Conservation (phyloP, 106 monocot genomes). For the Dioscorea alata region DNA sequence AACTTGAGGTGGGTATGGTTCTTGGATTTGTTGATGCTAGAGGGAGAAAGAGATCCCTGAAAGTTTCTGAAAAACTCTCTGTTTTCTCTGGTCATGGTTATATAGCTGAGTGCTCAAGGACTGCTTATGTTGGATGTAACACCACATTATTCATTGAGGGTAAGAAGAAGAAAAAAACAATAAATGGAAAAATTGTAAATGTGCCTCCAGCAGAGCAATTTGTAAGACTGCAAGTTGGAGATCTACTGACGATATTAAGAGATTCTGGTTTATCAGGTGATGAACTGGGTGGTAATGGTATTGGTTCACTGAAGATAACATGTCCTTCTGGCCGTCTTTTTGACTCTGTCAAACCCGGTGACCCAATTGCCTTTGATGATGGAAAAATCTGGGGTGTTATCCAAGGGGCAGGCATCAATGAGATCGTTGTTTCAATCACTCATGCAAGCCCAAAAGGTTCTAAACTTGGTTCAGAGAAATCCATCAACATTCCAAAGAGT, state of each 20-base stretch:
- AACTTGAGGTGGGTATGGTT: slow-evolving; percentile 17
- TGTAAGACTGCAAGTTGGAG: slow-evolving; percentile 33
- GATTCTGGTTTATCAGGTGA: not conserved
- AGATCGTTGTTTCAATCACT: slow-evolving; percentile 29
- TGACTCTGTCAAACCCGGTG: slow-evolving; percentile 32
- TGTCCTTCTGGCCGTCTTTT: slow-evolving; percentile 31
- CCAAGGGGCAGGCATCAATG: slow-evolving; percentile 14
- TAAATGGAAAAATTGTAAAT: slow-evolving; percentile 19
- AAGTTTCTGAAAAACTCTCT: slow-evolving; percentile 12
- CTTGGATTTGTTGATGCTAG: slow-evolving; percentile 31
- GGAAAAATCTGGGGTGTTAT: slow-evolving; percentile 37
- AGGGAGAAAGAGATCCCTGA: slow-evolving; percentile 30
- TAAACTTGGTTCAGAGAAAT: slow-evolving; percentile 37
- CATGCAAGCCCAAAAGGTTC: slow-evolving; percentile 39
- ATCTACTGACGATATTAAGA: slow-evolving; percentile 31
- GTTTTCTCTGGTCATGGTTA: slow-evolving; percentile 22
- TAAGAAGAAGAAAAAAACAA: slow-evolving; percentile 15
- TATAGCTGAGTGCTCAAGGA: slow-evolving; percentile 25
- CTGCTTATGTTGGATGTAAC: slow-evolving; percentile 29
- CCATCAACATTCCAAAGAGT: slow-evolving; percentile 48
- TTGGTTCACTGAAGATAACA: slow-evolving; percentile 16
- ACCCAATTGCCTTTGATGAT: slow-evolving; percentile 46
- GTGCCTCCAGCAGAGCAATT: slow-evolving; percentile 22
- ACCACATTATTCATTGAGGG: slow-evolving; percentile 22
- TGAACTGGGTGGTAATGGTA: not conserved